Percentiles rank a stretch among this genome's conserved stretches.
Evolutionary conservation across 768 basidiomycete genomes (phyloP).

Genomic region (Termitomyces sp.): DNA sequence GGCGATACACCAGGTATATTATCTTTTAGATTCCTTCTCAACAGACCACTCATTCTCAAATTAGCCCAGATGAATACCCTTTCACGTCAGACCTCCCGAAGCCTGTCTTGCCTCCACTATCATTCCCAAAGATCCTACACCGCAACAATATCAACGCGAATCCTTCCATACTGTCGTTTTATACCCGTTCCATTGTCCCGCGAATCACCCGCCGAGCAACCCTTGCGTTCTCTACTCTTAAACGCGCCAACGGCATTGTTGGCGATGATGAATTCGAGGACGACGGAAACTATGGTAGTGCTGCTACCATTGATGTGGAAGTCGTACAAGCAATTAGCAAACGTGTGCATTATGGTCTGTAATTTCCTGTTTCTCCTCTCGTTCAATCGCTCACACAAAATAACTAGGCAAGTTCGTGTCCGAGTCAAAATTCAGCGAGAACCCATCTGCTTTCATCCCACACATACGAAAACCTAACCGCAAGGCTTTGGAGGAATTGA

Average conservation of each 20-base stretch:
- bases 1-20: slow-evolving; percentile 85
- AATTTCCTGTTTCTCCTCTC: not conserved
- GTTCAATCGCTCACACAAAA: not conserved
- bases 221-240: slow-evolving; percentile 53
- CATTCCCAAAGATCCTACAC: slow-evolving; percentile 73
- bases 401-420: slow-evolving; percentile 95
- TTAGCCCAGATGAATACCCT: slow-evolving; percentile 95
- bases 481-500: slow-evolving; percentile 72
- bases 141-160: slow-evolving; percentile 85
- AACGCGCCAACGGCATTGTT: slow-evolving; percentile 59
- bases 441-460: slow-evolving; percentile 86
- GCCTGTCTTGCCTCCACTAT: slow-evolving; percentile 70
- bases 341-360: slow-evolving; percentile 91
- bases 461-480: slow-evolving; percentile 82
- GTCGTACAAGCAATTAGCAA: slow-evolving; percentile 97
- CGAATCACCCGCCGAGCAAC: slow-evolving; percentile 78
- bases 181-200: slow-evolving; percentile 83
- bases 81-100: slow-evolving; percentile 80
- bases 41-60: not conserved
- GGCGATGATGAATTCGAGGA: slow-evolving; percentile 76
- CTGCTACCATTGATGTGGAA: slow-evolving; percentile 92
- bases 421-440: slow-evolving; percentile 89
- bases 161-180: slow-evolving; percentile 81
- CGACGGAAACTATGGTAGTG: slow-evolving; percentile 97
- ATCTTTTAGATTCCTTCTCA: not conserved